phyloP scores from a whole-genome alignment of 2,329 filamentous ascomycete genomes.

The Penicillium rolfsii region DNA sequence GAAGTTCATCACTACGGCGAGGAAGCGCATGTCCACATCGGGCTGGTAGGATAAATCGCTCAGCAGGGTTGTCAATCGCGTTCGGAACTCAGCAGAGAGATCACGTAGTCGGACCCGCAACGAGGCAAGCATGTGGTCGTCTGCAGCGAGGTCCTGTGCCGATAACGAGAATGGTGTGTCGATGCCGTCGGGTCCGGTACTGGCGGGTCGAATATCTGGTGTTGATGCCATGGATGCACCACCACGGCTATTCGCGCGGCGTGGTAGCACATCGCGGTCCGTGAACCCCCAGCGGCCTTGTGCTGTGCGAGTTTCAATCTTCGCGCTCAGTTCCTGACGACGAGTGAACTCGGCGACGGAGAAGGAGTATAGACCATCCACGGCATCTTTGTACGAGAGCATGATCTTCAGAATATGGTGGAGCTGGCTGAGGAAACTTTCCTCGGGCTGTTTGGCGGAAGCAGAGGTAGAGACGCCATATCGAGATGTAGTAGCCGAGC shows the following conservation, averaged over 20 bases:
- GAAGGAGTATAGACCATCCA: slow-evolving; percentile 93
- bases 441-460: slow-evolving; percentile 58
- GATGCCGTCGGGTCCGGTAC: slow-evolving; percentile 29
- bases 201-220: slow-evolving; percentile 30
- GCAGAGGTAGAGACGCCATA: slow-evolving; percentile 31
- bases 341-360: slow-evolving; percentile 91
- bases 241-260: slow-evolving; percentile 33
- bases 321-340: slow-evolving; percentile 81
- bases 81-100: slow-evolving; percentile 75
- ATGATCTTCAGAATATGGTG: slow-evolving; percentile 92
- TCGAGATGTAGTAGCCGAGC: slow-evolving; percentile 56
- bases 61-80: slow-evolving; percentile 76
- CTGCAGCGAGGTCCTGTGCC: slow-evolving; percentile 42
- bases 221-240: slow-evolving; percentile 35
- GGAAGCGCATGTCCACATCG: slow-evolving; percentile 91
- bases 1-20: slow-evolving; percentile 98
- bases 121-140: slow-evolving; percentile 70
- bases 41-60: slow-evolving; percentile 92
- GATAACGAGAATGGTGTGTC: slow-evolving; percentile 47
- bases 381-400: slow-evolving; percentile 88
- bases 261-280: slow-evolving; percentile 54
- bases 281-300: slow-evolving; percentile 66
- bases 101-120: slow-evolving; percentile 73
- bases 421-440: slow-evolving; percentile 85
- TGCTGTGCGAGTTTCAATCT: slow-evolving; percentile 68